Conservation (phyloP, 225 moss, liverwort and hornwort species). For the Lunularia cruciata region DNA sequence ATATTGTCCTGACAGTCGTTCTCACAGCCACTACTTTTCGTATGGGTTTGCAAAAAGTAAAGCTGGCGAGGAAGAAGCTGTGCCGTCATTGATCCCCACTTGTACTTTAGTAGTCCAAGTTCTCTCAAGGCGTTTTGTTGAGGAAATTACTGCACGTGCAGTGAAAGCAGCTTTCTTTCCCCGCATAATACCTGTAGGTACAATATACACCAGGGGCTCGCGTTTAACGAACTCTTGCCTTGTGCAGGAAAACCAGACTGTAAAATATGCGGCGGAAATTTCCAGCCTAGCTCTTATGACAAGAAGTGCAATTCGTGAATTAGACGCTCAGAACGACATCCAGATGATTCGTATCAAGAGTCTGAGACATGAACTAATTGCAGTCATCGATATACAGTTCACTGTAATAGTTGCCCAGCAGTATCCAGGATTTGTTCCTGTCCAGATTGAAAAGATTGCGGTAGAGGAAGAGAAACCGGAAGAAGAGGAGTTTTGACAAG, state of each 20-base stretch:
- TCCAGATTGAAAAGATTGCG: conserved; percentile 52
- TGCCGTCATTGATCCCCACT: background rate
- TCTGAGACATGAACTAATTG: conserved; percentile 76
- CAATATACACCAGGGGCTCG: background rate
- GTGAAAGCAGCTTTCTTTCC: background rate
- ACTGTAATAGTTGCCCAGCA: conserved; percentile 77
- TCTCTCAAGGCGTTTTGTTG: background rate
- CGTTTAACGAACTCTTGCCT: background rate
- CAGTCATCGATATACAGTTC: conserved; percentile 68
- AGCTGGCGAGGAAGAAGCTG: background rate
- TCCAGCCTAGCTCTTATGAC: conserved; percentile 73
- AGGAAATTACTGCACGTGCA: background rate
- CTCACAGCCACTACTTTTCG: no score
- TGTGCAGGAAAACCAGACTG: conserved; percentile 62
- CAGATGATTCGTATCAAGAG: conserved; percentile 87
- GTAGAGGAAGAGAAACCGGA: conserved; percentile 40
- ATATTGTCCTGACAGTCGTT: no score
- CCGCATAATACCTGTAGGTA: background rate
- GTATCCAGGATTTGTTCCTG: conserved; percentile 63
- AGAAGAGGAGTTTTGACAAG: conserved; percentile 41
- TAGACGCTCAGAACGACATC: conserved; percentile 72
- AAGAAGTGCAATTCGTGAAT: conserved; percentile 76
- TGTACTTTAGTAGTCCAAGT: background rate
- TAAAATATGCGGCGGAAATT: conserved; percentile 63
- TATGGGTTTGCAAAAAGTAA: no score